Evolutionary conservation across 2,329 filamentous ascomycete genomes (phyloP), one percentile per base, ranked within the genome.

Genomic region (Cladophialophora bantiana): DNA sequence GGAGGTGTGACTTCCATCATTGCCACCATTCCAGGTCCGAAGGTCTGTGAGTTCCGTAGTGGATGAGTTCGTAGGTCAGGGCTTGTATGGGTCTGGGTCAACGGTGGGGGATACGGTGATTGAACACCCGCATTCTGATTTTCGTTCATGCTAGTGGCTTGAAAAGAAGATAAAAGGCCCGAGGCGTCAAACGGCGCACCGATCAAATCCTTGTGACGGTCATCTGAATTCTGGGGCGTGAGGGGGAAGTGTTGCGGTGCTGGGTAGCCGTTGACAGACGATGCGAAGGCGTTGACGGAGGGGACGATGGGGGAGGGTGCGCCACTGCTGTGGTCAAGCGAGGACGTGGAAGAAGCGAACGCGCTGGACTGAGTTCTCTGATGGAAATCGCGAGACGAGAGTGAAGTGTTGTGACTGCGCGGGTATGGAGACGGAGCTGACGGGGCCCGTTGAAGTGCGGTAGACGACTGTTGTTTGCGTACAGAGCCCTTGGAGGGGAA

Each of bases 1-100:
- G 80, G 79, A 58, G 74, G 79, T 71, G 78, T 81, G 74, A 77
- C 78, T 74, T 85, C 85, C 80, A 86, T 84, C 81, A 78, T 74
- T 81, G 79, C 64, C 83, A 83, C 72, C 83, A 78, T 68, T 59
- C 62, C 62, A 45, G 70, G 65, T 1, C 62, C 65, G 56, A 69
- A 70, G 82, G 79, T 91, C 67, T 85, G 83, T 31, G 90, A 91
- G 70, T 89, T 85, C 75, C 88, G 85, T 65, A 91, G 82, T 54
- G 82, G 78, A 67, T 88, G 88, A 74, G 83, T 83, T 70, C 83
- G 83, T 65, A 83, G 77, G 71, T 88, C 85, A 69, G 86, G 82
- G 68, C 80, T 84, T 68, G 86, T 82, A 74, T 85, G 83, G 70
- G 82, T 79, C 48, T 81, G 76, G 59, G 74, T 79, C 38, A 81